phyloP scores from a whole-genome alignment of 371 early-diverging fungal genomes.

The Chytridiales sp. region DNA sequence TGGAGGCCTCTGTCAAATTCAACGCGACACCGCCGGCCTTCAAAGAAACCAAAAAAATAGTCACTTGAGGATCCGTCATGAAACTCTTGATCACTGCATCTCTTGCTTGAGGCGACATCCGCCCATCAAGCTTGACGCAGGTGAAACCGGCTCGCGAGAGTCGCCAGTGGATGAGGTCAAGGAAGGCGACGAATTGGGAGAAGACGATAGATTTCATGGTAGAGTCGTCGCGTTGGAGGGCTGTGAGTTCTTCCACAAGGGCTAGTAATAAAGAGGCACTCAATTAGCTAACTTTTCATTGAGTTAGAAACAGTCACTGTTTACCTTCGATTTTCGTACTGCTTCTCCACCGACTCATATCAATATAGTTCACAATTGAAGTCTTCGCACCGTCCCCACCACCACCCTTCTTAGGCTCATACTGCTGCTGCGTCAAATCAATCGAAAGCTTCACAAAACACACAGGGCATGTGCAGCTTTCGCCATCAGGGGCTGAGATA shows the following conservation, averaged over 20 bases:
- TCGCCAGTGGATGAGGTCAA: constrained; percentile 93
- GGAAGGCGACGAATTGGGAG: constrained; percentile 90
- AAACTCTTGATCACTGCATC: constrained; percentile 69
- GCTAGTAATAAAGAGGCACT: constrained; percentile 50
- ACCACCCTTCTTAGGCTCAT: constrained; percentile 7
- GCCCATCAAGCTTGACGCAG: constrained; percentile 91
- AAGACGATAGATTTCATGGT: constrained; percentile 87
- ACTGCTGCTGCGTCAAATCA: constrained; percentile 72
- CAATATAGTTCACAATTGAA: constrained; percentile 88
- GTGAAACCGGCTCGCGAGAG: constrained; percentile 89
- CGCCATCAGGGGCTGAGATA: constrained; percentile 42
- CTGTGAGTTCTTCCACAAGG: constrained; percentile 84
- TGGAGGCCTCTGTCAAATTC: constrained; percentile 92
- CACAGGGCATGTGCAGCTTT: constrained; percentile 72
- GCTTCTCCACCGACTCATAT: constrained; percentile 77
- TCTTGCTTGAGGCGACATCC: constrained; percentile 84
- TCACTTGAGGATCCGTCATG: constrained; percentile 76
- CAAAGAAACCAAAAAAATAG: constrained; percentile 86
- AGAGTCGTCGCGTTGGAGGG: constrained; percentile 71
- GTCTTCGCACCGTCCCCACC: constrained; percentile 49
- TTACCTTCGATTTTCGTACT: constrained; percentile 49
- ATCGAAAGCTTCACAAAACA: constrained; percentile 81
- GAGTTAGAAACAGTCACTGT: constrained; percentile 50
- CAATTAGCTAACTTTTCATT: not conserved
- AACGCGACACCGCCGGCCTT: constrained; percentile 96